Base-by-base conservation (phyloP, 768 basidiomycete species). In the Naganishia onofrii region DNA sequence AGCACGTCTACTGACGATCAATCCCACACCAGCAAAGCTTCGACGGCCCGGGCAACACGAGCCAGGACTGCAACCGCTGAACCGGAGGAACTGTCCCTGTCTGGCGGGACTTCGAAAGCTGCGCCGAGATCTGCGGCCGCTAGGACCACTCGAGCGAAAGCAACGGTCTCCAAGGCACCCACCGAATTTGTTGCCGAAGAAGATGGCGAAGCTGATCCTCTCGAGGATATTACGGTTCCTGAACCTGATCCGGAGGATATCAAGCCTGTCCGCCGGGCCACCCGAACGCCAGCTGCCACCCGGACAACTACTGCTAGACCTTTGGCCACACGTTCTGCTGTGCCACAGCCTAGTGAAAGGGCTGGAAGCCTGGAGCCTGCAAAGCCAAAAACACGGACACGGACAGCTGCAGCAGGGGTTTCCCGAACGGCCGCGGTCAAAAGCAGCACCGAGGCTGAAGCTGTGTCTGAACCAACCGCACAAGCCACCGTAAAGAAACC, bases 201-300 rank as follows among this genome's bases (percentile, higher is more conserved):
- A 42, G 38, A 63, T 44, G 60, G n/a, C n/a, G 60, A 63, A 44
- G 23, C 42, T n/a, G 60, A 63, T 26, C 60, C 60, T 5, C 60
- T 63, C 1, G 60, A 63, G 23, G 60, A 63, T 29, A 63, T 63
- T 17, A 44, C 36, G 15, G 60, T 63, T 28, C 60, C 60, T 15
- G 60, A 63, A 29, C 60, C 60, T 42, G 60, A 63, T 63, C 60
- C 60, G 10, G 60, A 63, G 60, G 60, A 63, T 13, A 44, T 63
- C 38, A 63, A 63, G 19, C 60, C 60, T 5, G 26, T 44, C 13
- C 36, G 60, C 3, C 46, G 46, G 38, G 23, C 38, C 17, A 63
- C 60, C 5, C 60, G 60, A 44, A 28, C 60, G 0, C 34, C 60
- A 21, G 23, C 60, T 26, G 60, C 60, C 10, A 44, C 60, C 29